phyloP scores from a whole-genome alignment of 2,329 filamentous ascomycete genomes.

The Gyromitra esculenta region DNA sequence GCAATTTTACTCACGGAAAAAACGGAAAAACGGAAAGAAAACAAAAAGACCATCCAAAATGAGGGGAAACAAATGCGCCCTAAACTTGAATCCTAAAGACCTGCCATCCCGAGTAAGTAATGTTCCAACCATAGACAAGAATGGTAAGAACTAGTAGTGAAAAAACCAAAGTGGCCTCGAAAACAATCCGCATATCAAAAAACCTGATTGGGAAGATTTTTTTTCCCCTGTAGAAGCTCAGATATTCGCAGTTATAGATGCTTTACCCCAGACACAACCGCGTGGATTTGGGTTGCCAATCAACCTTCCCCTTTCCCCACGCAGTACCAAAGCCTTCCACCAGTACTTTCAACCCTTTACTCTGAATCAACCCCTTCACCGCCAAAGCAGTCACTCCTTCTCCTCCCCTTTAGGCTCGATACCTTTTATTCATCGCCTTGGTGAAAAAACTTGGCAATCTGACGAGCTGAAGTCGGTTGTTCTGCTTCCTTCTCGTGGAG shows the following conservation, averaged over 20 bases:
- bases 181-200: too few relatives aligned
- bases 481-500: neutral
- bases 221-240: too few relatives aligned
- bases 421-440: neutral
- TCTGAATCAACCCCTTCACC: conserved; percentile 2
- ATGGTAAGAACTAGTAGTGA: too few relatives aligned
- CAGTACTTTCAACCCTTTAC: neutral
- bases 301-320: neutral
- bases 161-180: too few relatives aligned
- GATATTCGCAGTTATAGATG: too few relatives aligned
- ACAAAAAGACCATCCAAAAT: too few relatives aligned
- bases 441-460: neutral
- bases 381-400: conserved; percentile 12
- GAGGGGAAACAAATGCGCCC: too few relatives aligned
- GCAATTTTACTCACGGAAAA: neutral
- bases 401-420: neutral
- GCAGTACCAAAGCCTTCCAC: neutral
- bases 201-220: too few relatives aligned
- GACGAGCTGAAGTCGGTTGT: neutral
- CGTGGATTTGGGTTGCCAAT: neutral
- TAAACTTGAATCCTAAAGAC: too few relatives aligned
- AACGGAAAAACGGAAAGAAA: neutral
- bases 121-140: too few relatives aligned
- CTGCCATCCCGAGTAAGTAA: too few relatives aligned
- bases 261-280: too few relatives aligned